Base-by-base conservation (phyloP, 2,329 filamentous ascomycete genomes). In the Cladosporium phlei region DNA sequence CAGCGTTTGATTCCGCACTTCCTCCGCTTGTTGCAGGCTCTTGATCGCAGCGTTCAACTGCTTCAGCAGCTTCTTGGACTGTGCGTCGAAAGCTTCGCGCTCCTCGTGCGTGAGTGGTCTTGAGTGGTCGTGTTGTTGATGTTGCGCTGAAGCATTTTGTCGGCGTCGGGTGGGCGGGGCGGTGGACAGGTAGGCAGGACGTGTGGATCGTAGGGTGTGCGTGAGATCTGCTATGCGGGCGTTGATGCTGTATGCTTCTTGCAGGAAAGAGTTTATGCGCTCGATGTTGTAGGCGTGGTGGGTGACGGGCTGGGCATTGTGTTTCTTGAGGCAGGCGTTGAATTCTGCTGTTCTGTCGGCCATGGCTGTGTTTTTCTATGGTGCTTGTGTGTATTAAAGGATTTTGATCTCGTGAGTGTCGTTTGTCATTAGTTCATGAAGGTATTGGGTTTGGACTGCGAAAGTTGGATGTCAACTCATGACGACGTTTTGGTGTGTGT, bases 231-330 rank as follows among this genome's bases (percentile, higher is more conserved):
- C 70, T 51, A 97, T 94, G 64, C 94, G 88, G 6, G 82, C 78
- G 64, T 95, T 93, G 66, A 97, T 96, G 64, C 85, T 81, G 69
- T 95, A 93, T 44, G 93, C 93, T 69, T 97, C 91, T 63, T 91
- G 89, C 25, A 97, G 73, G 64, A 97, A 98, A 59, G 86, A 85
- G 64, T 96, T 87, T 40, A 93, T 77, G 44, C 61, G 59, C 37
- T 63, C 62, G 42, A 67, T 58, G 49, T 63, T 63, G 52, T 67
- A 71, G 27, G 19, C 16, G 35, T 29, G 28, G 33, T 25, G 27
- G 19, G 24, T 32, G 14, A 40, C 21, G 0, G 45, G 37, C 1
- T 6, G 10, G n/a, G 37, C 29, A 8, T 45, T 37, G 32, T 76
- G 19, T 17, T 19, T 28, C 25, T 35, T 29, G 30, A 91, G 75